Evolutionary conservation across 2,329 filamentous ascomycete species (phyloP).

Genomic region (Esteya vermicola): DNA sequence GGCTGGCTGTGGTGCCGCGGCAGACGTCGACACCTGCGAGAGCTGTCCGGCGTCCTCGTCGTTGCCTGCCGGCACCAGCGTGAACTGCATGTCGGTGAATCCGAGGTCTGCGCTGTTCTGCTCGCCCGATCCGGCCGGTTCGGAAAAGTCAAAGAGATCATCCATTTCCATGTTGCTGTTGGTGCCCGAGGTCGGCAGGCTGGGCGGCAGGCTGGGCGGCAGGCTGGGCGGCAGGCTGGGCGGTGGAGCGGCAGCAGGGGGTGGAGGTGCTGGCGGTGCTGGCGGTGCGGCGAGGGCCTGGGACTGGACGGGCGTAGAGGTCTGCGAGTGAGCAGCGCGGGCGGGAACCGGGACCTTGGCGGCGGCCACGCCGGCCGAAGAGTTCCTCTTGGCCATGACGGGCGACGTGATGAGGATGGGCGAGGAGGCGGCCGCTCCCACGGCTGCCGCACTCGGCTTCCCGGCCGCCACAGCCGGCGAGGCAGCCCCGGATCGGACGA

Average conservation of each 20-base stretch:
- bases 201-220: too few species aligned
- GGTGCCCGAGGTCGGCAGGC: conserved; percentile 7
- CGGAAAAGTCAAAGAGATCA: conserved; percentile 7
- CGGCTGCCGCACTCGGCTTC: too few species aligned
- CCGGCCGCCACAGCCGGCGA: conserved; percentile 6
- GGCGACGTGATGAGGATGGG: conserved; percentile 9
- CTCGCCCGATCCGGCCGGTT: conserved; percentile 4
- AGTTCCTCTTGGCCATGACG: conserved; percentile 11
- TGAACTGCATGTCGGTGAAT: conserved; percentile 44
- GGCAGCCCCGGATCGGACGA: conserved; percentile 5
- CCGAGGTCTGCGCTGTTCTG: conserved; percentile 23
- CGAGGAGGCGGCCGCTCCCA: too few species aligned
- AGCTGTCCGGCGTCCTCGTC: conserved; percentile 1
- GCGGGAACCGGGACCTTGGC: neutral
- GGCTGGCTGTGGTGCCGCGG: neutral
- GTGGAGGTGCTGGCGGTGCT: conserved; percentile 3
- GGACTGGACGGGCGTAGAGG: conserved; percentile 13
- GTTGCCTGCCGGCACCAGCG: conserved; percentile 27
- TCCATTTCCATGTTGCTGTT: conserved; percentile 6
- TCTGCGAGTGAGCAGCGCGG: conserved; percentile 8
- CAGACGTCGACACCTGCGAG: conserved; percentile 4
- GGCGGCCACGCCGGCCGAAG: neutral
- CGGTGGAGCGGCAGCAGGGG: conserved; percentile 2
- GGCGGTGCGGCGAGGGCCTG: conserved; percentile 8
- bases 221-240: too few species aligned